Conservation (phyloP, 164 flowering plant species). For the Buxus sempervirens region DNA sequence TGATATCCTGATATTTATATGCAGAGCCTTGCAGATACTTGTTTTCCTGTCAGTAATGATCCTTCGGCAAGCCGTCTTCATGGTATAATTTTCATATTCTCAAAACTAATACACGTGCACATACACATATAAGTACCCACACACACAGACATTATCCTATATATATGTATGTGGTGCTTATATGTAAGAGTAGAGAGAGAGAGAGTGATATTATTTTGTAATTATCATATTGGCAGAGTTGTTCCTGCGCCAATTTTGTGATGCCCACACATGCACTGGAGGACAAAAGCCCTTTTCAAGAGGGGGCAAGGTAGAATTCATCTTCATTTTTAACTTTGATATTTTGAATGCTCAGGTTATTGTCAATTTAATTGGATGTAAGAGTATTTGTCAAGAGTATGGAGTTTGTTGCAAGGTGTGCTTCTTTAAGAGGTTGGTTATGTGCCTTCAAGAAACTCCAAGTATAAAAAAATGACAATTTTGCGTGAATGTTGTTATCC, state of each 20-base stretch:
- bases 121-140: no score
- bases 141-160: no score
- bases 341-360: conserved; percentile 2
- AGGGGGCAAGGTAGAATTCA: conserved; percentile 63
- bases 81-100: conserved; percentile 34
- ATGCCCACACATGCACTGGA: conserved; percentile 80
- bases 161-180: no score
- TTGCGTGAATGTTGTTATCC: not conserved
- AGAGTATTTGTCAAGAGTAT: not conserved
- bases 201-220: not conserved
- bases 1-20: conserved; percentile 12
- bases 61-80: conserved; percentile 76
- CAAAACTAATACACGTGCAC: no score
- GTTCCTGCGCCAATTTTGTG: conserved; percentile 92
- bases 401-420: no score
- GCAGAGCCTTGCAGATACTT: conserved; percentile 84
- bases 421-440: no score
- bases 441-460: no score
- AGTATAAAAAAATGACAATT: no score
- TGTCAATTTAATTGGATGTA: not conserved
- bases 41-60: conserved; percentile 72
- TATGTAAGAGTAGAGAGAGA: no score
- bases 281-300: conserved; percentile 63
- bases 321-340: not conserved
- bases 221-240: conserved; percentile 45